A percentile compares a stretch with the other conserved stretches of the same genome.
Evolutionary conservation across 2,329 filamentous ascomycete genomes (phyloP).

Genomic region (Chaetomium sp.): DNA sequence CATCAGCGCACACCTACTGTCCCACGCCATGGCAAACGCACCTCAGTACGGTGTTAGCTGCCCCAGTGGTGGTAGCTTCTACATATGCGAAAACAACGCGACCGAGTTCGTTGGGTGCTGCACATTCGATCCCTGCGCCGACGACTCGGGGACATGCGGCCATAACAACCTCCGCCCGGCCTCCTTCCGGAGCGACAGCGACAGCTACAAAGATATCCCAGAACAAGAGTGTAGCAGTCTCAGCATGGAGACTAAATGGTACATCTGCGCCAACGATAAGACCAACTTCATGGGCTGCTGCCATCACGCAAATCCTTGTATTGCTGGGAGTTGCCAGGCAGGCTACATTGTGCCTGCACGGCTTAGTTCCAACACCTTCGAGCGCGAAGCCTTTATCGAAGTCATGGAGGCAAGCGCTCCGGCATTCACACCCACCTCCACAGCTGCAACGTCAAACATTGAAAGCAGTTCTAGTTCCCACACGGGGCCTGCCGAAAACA

Average conservation of each 20-base stretch:
- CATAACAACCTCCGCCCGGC: not conserved
- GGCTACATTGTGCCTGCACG: too few species aligned
- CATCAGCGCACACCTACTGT: not conserved
- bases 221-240: not conserved
- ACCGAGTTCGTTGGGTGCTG: constrained; percentile 48
- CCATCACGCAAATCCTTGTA: not conserved
- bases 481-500: too few species aligned
- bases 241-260: not conserved
- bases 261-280: not conserved
- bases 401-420: too few species aligned
- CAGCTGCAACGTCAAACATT: too few species aligned
- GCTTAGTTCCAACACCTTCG: too few species aligned
- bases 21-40: not conserved
- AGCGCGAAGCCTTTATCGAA: too few species aligned
- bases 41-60: constrained; percentile 33
- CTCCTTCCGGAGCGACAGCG: not conserved
- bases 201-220: not conserved
- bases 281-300: not conserved
- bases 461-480: too few species aligned
- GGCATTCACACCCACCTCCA: too few species aligned
- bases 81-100: constrained; percentile 41
- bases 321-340: not conserved
- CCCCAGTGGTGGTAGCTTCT: constrained; percentile 40
- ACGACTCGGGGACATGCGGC: not conserved
- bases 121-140: constrained; percentile 32